Percentiles rank a stretch among this genome's conserved stretches.
These are phyloP conservation scores for Zymoseptoria brevis DNA, from an alignment of 2,329 filamentous ascomycete species.

Conservation along the genomic window DNA sequence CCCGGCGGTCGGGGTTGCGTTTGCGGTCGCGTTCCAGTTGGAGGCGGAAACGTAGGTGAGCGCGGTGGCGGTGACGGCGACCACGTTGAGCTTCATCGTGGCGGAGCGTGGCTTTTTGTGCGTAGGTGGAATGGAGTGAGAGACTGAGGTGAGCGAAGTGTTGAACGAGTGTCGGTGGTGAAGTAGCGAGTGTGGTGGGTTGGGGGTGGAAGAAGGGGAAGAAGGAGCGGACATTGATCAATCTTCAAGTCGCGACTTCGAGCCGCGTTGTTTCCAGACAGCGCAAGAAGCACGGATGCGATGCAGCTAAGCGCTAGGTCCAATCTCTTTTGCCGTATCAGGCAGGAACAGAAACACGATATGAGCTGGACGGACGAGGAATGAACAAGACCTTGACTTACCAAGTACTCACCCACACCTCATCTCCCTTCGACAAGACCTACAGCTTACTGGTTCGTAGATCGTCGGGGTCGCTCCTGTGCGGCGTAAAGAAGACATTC, in stretches of 20 bases:
- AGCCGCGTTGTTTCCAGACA: neutral
- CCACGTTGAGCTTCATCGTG: neutral
- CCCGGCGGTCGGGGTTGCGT: constrained; percentile 1
- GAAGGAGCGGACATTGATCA: neutral
- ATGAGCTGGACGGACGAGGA: neutral
- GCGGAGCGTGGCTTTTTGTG: neutral
- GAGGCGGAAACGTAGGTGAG: neutral
- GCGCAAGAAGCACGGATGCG: neutral
- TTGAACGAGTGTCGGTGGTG: neutral
- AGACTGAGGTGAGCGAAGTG: neutral
- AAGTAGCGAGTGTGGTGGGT: neutral
- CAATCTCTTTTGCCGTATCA: neutral
- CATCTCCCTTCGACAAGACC: neutral
- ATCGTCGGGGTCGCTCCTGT: neutral
- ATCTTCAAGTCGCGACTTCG: neutral
- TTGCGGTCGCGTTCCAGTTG: constrained; percentile 1
- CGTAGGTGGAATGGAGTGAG: neutral
- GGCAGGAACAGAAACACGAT: neutral
- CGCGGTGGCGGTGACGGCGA: neutral
- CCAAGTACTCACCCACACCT: neutral
- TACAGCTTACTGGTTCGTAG: neutral
- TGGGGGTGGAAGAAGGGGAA: neutral
- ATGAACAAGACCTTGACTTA: neutral
- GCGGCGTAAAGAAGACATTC: no score
- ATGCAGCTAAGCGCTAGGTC: neutral